A percentile compares a stretch with the other conserved stretches of the same genome.
Conservation (phyloP, 148 eudicot genomes). For the Polygonum aviculare region DNA sequence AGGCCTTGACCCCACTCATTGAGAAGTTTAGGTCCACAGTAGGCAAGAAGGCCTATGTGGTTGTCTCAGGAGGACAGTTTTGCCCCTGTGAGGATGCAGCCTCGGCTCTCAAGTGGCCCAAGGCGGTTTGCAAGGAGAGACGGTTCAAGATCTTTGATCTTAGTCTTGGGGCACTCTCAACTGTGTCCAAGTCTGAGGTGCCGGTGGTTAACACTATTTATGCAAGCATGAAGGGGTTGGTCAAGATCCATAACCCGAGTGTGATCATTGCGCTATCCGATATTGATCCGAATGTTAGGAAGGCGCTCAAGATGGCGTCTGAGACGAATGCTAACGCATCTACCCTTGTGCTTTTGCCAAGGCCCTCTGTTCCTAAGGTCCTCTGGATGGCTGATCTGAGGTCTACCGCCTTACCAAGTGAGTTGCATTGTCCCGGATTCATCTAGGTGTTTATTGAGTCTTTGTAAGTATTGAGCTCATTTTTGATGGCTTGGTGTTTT, state of each 20-base stretch:
- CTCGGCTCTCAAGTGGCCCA: slow-evolving; percentile 60
- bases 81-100: slow-evolving; percentile 85
- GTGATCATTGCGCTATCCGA: slow-evolving; percentile 57
- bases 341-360: slow-evolving; percentile 60
- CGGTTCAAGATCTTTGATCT: slow-evolving; percentile 86
- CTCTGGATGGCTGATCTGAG: slow-evolving; percentile 98
- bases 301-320: slow-evolving; percentile 74
- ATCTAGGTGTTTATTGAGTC: not conserved
- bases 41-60: slow-evolving; percentile 89
- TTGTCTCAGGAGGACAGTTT: slow-evolving; percentile 61
- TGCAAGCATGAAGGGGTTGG: slow-evolving; percentile 80
- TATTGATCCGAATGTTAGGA: slow-evolving; percentile 60
- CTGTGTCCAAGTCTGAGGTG: slow-evolving; percentile 64
- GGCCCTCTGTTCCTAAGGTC: slow-evolving; percentile 54
- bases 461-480: not conserved
- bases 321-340: slow-evolving; percentile 41
- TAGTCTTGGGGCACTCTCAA: slow-evolving; percentile 56
- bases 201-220: slow-evolving; percentile 70
- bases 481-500: not conserved
- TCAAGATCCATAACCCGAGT: slow-evolving; percentile 79
- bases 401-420: slow-evolving; percentile 83
- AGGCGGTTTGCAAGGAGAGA: slow-evolving; percentile 66
- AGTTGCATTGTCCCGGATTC: slow-evolving; percentile 1
- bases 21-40: slow-evolving; percentile 64
- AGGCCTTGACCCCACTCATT: slow-evolving; percentile 71